Evolutionary conservation across 2,329 filamentous ascomycete genomes (phyloP), one percentile per base, ranked within the genome.

Genomic region (Fusarium sororula): DNA sequence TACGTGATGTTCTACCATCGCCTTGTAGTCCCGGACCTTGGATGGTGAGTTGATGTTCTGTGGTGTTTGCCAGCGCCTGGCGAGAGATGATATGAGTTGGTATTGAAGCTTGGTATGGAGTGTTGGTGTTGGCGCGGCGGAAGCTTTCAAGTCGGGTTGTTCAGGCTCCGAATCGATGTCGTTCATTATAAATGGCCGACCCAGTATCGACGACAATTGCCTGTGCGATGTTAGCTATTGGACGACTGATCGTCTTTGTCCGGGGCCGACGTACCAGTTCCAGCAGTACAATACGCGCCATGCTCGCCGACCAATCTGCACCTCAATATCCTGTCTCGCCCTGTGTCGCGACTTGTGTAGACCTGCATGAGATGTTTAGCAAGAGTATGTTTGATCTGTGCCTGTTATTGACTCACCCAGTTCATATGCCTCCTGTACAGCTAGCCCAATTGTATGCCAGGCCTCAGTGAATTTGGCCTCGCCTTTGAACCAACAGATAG

Each of bases 351-450:
- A 32, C 9, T 53, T 39, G 7, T 69, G 66, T 5, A 57, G 53
- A 2, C 63, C 65, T 68, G 5, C 10, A 17, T 6, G 7, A 11
- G 7, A 24, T 22, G 5, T 54, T 68, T 14, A 68, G 28, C 3
- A 12, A 4, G 11, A 24, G 20, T 9, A 9, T 2, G 11, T 13
- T 7, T 56, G 11, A 20, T 1, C 2, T n/a, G 2, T 8, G 7
- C 7, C 0, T 6, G 9, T 8, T 4, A 8, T 20, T 15, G 24
- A 32, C 51, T 26, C 7, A 41, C 64, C 65, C 5, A 69, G 9
- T 24, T 69, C 66, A 22, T 57, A 69, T 14, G 66, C 66, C 30
- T 69, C 66, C 12, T 69, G 66, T 2, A 69, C 67, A 3, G 66
- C 65, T 1, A 64, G 28, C 0, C 66, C 57, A 4, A 69, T 69